Percentiles rank a stretch among this genome's conserved stretches.
phyloP scores from a whole-genome alignment of 768 basidiomycete genomes.

The Chalciporus chontae region DNA sequence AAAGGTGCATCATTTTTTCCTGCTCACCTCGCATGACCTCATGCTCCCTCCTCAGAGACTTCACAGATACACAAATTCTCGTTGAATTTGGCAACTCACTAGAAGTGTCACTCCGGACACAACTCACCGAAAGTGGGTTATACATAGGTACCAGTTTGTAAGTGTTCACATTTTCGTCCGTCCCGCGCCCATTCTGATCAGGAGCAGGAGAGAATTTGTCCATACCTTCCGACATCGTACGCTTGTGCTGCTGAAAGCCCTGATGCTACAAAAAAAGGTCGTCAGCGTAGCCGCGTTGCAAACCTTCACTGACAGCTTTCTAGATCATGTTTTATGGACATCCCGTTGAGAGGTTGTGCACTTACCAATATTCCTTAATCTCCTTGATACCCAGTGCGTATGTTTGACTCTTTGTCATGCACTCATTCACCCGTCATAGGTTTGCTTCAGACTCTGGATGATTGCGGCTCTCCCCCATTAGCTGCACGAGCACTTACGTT shows the following conservation, averaged over 20 bases:
- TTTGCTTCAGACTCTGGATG: constrained; percentile 83
- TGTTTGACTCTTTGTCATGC: not conserved
- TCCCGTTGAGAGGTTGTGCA: constrained; percentile 93
- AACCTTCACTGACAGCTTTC: constrained; percentile 7
- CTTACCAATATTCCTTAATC: constrained; percentile 96
- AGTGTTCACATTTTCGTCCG: constrained; percentile 17
- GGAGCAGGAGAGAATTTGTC: constrained; percentile 78
- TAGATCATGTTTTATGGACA: constrained; percentile 97
- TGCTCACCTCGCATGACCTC: not conserved
- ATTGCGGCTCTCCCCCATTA: constrained; percentile 86
- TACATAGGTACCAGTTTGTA: constrained; percentile 93
- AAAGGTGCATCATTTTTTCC: constrained; percentile 44
- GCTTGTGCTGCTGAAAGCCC: constrained; percentile 87
- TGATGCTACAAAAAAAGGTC: constrained; percentile 92
- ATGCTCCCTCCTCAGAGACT: constrained; percentile 53
- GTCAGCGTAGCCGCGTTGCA: constrained; percentile 13
- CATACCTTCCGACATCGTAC: constrained; percentile 93
- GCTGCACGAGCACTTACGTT: constrained; percentile 57
- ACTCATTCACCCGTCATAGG: constrained; percentile 41
- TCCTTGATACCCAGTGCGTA: constrained; percentile 80
- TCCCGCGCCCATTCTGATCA: not conserved
- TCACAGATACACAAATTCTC: constrained; percentile 82
- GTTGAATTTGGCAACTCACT: constrained; percentile 81
- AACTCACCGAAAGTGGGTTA: constrained; percentile 87
- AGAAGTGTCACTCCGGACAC: constrained; percentile 68